Base-by-base conservation (phyloP, 2,329 filamentous ascomycete species). In the Fusarium sp. region DNA sequence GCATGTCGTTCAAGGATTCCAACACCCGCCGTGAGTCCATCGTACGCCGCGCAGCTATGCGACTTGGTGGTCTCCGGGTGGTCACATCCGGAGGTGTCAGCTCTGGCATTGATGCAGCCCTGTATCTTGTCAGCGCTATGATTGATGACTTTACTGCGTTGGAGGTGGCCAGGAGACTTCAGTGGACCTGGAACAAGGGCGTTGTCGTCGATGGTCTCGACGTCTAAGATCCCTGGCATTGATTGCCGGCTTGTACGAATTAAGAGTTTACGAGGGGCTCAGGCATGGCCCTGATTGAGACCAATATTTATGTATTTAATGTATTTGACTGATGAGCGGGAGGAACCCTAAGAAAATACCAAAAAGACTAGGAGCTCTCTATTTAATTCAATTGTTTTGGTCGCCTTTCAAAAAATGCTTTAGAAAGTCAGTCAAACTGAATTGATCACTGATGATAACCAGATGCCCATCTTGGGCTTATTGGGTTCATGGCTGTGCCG, bases 181-280 rank as follows among this genome's bases (percentile, higher is more conserved):
- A 96, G 85, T 93, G 95, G 87, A 90, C 88, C 79, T 97, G 94
- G 94, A 89, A 89, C 82, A 96, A 95, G 90, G 94, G 94, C 76
- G 87, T 93, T 81, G 93, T 95, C 76, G 92, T 96, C 77, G 93
- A 96, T 81, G 93, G 93, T 73, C 90, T 95, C 81, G 94, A 96
- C 84, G 93, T 96, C 82, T 96, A 90, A 74, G 74, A 78, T 79
- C 73, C 77, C 72, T 78, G 78, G 78, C 77, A 79, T 47, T 64
- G 49, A 78, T 75, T 79, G 77, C 77, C 73, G 56, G 69, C 38
- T 52, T 78, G 74, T 79, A 77, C 64, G 72, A 77, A 64, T 75
- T 75, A 58, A 69, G 64, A 69, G 72, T 63, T 74, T 71, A 69
- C 42, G 68, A 74, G 65, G 72, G 71, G 67, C 66, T 72, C 73